Evolutionary conservation across 805 yeast genomes (phyloP).

Genomic region (Ogataea glucozyma): DNA sequence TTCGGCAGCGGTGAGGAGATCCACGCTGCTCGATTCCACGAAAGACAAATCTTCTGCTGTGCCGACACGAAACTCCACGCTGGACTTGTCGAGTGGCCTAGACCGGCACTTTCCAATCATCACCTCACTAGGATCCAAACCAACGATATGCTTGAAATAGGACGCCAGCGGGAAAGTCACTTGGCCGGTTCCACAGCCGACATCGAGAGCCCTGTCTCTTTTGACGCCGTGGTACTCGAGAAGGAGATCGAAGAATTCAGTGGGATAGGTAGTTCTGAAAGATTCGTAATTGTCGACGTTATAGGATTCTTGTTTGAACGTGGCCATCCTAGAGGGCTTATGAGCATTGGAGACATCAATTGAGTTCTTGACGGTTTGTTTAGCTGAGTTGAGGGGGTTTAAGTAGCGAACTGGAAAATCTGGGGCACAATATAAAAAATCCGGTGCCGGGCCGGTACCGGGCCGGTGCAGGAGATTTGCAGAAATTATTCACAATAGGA

Average conservation of each 20-base stretch:
- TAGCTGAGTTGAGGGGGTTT: neutral
- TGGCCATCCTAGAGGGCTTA: constrained; percentile 46
- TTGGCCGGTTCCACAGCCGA: constrained; percentile 82
- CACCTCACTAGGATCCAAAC: constrained; percentile 58
- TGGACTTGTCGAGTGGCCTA: constrained; percentile 3
- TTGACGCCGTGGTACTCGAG: constrained; percentile 35
- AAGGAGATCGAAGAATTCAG: constrained; percentile 43
- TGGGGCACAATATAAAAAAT: neutral
- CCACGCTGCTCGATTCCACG: constrained; percentile 41
- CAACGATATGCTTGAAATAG: constrained; percentile 52
- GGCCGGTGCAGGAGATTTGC: neutral
- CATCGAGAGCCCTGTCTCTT: constrained; percentile 50
- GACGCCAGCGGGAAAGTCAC: constrained; percentile 56
- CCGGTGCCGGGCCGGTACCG: constrained; percentile 1
- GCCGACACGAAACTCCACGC: constrained; percentile 25
- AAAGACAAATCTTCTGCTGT: constrained; percentile 32
- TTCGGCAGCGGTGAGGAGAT: constrained; percentile 73
- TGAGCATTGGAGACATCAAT: neutral
- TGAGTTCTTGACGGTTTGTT: neutral
- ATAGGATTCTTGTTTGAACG: constrained; percentile 52
- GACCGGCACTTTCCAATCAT: constrained; percentile 53
- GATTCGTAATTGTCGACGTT: constrained; percentile 50
- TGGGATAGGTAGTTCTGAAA: constrained; percentile 68
- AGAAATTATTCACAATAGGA: no score
- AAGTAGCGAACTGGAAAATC: neutral